These are phyloP conservation scores for Asparagopsis taxiformis DNA, from an alignment of 31 red algal genomes.

Conservation along the genomic window DNA sequence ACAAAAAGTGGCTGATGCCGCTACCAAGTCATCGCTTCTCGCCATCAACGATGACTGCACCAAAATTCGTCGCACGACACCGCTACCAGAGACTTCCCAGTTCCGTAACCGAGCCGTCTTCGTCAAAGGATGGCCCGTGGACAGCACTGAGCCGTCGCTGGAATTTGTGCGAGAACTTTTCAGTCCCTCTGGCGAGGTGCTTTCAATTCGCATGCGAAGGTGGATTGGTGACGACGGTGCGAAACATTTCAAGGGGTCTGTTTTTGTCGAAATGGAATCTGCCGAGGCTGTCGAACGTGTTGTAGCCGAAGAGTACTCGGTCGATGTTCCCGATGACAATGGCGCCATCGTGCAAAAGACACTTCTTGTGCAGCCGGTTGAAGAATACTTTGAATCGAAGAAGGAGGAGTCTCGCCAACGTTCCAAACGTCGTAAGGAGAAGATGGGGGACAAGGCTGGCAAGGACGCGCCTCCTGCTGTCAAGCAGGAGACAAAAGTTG, in stretches of 20 bases:
- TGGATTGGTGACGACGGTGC: constrained; percentile 41
- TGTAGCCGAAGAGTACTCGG: constrained; percentile 57
- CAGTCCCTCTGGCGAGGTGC: constrained; percentile 67
- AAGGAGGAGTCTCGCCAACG: constrained; percentile 39
- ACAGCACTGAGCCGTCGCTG: constrained; percentile 40
- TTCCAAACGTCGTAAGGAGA: not conserved
- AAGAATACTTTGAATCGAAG: constrained; percentile 56
- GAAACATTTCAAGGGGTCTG: constrained; percentile 69
- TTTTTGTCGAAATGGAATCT: constrained; percentile 85
- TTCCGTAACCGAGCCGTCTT: constrained; percentile 56
- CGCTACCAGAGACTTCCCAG: constrained; percentile 65
- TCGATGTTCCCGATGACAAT: constrained; percentile 19
- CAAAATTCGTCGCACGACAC: constrained; percentile 48
- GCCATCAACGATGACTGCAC: constrained; percentile 32
- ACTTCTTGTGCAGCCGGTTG: constrained; percentile 23
- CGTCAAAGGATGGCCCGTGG: constrained; percentile 69
- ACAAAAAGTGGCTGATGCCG: constrained; percentile 37
- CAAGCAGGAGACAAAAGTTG: not conserved
- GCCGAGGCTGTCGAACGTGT: constrained; percentile 65
- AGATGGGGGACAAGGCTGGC: not conserved
- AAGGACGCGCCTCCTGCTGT: not conserved
- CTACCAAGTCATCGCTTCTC: constrained; percentile 35
- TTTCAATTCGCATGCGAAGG: constrained; percentile 50
- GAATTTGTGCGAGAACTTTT: constrained; percentile 65
- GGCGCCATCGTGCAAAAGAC: constrained; percentile 33